These are phyloP conservation scores for Quercus cerris DNA, from an alignment of 306 rosid species.

Conservation along the genomic window DNA sequence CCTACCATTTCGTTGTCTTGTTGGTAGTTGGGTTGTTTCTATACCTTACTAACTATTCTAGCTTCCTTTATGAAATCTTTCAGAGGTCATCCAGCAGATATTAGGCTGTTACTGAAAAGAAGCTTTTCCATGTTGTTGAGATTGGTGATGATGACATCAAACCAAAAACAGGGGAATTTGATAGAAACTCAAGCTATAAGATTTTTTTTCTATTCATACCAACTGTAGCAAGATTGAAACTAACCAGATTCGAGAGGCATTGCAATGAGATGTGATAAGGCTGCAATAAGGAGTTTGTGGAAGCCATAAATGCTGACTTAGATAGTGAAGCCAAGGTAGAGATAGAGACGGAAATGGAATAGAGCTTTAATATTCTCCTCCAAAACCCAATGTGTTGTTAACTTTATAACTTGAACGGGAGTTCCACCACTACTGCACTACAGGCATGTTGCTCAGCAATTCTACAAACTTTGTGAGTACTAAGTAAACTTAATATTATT, in stretches of 20 bases:
- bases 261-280: conserved; percentile 29
- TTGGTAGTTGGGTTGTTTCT: not conserved
- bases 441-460: not conserved
- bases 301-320: conserved; percentile 10
- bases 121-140: conserved; percentile 24
- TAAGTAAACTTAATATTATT: not conserved
- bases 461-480: not conserved
- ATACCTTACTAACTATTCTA: not conserved
- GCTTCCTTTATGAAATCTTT: conserved; percentile 4
- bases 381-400: conserved; percentile 17
- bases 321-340: conserved; percentile 48
- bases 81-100: conserved; percentile 46
- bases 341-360: conserved; percentile 45
- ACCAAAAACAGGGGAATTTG: conserved; percentile 14
- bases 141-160: conserved; percentile 14
- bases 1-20: not conserved
- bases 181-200: conserved; percentile 17
- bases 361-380: conserved; percentile 16
- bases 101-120: conserved; percentile 27
- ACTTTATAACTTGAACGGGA: not conserved
- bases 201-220: not conserved
- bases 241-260: conserved; percentile 34
- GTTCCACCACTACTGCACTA: not conserved
- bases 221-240: conserved; percentile 19
- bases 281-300: conserved; percentile 12